These are phyloP conservation scores for Annulohypoxylon stygium DNA, from an alignment of 495 filamentous ascomycete genomes.

Conservation along the genomic window DNA sequence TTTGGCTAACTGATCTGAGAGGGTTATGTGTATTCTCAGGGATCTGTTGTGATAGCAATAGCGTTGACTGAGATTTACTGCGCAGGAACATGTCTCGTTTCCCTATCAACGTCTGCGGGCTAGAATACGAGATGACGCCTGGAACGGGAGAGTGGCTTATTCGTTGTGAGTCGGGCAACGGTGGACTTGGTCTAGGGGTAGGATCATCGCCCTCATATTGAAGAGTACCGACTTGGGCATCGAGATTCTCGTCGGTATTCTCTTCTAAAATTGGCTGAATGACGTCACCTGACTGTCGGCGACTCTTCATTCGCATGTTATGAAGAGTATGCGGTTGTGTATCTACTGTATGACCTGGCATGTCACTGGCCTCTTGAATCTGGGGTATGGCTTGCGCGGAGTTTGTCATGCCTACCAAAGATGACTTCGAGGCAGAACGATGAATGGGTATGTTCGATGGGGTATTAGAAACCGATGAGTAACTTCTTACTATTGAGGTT, in stretches of 20 bases:
- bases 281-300: slow-evolving; percentile 49
- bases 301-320: slow-evolving; percentile 32
- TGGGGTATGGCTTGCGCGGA: slow-evolving; percentile 55
- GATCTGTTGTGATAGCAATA: slow-evolving; percentile 40
- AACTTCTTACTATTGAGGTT: slow-evolving; percentile 52
- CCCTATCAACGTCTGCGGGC: slow-evolving; percentile 69
- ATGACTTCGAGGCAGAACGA: slow-evolving; percentile 56
- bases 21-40: slow-evolving; percentile 37
- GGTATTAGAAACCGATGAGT: slow-evolving; percentile 51
- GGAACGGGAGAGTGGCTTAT: slow-evolving; percentile 47
- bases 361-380: slow-evolving; percentile 35
- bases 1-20: slow-evolving; percentile 52
- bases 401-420: slow-evolving; percentile 58
- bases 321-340: slow-evolving; percentile 36
- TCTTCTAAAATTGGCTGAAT: slow-evolving; percentile 59
- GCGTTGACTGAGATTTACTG: slow-evolving; percentile 60
- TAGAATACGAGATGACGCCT: slow-evolving; percentile 54
- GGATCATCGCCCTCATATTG: slow-evolving; percentile 32
- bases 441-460: slow-evolving; percentile 54
- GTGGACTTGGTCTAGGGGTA: slow-evolving; percentile 24
- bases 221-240: slow-evolving; percentile 32
- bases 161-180: slow-evolving; percentile 37
- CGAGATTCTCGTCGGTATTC: slow-evolving; percentile 40
- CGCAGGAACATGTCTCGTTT: slow-evolving; percentile 72
- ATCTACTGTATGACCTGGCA: slow-evolving; percentile 40